phyloP scores from a whole-genome alignment of 306 rosid species.

The Cicer yamashitae region DNA sequence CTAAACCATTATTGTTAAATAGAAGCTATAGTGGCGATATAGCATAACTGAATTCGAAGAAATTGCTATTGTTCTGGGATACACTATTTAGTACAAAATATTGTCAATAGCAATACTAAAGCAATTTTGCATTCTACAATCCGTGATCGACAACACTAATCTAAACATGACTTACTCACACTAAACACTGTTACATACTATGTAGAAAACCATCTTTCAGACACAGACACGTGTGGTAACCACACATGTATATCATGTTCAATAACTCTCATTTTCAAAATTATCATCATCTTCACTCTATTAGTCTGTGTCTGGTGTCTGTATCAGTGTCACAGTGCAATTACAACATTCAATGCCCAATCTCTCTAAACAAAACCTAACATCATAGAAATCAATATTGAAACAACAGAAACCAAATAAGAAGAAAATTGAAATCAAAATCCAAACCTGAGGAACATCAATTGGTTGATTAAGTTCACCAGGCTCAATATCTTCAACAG shows the following conservation, averaged over 20 bases:
- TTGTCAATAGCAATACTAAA: too few species aligned
- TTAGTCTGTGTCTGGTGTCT: neutral
- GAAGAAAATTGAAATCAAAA: neutral
- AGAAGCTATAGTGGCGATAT: too few species aligned
- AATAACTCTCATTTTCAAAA: neutral
- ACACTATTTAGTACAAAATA: too few species aligned
- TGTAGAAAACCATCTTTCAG: neutral
- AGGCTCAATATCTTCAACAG: constrained; percentile 63
- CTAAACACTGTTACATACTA: neutral
- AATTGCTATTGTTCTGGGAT: too few species aligned
- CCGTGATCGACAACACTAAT: too few species aligned
- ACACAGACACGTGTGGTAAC: neutral
- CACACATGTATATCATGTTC: too few species aligned
- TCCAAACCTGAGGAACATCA: constrained; percentile 64
- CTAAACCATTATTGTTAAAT: too few species aligned
- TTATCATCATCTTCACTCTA: too few species aligned
- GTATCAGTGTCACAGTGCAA: neutral
- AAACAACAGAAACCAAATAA: neutral
- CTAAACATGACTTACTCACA: neutral
- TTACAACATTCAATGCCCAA: constrained; percentile 26
- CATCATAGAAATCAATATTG: neutral
- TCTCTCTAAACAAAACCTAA: neutral
- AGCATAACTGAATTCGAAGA: too few species aligned
- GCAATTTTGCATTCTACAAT: too few species aligned
- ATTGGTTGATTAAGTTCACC: constrained; percentile 81